A percentile compares a stretch with the other conserved stretches of the same genome.
Evolutionary conservation across 2,329 filamentous ascomycete genomes (phyloP).

Genomic region (Cercospora sp.): DNA sequence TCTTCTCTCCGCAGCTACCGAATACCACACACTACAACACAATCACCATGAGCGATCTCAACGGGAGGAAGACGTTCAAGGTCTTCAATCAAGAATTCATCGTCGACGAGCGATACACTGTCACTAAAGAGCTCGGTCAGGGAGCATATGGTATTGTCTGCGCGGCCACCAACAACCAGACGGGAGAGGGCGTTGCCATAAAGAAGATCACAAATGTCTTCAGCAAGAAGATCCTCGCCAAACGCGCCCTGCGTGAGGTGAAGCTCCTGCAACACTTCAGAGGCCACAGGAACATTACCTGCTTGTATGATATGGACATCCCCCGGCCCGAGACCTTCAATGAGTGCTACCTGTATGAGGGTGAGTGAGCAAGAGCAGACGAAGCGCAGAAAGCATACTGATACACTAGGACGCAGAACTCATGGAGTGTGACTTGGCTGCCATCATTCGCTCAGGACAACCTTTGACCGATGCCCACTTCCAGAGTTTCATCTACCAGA

Average conservation of each 20-base stretch:
- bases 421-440: conserved; percentile 98
- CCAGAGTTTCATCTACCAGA: conserved; percentile 99
- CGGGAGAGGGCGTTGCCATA: conserved; percentile 91
- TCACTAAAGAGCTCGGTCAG: conserved; percentile 97
- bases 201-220: conserved; percentile 99
- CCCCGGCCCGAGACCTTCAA: conserved; percentile 97
- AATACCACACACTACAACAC: not conserved
- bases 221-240: conserved; percentile 99
- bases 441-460: conserved; percentile 96
- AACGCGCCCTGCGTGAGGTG: conserved; percentile 95
- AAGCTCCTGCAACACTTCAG: conserved; percentile 98
- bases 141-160: conserved; percentile 99
- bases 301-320: conserved; percentile 99
- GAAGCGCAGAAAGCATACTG: not conserved
- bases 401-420: conserved; percentile 63
- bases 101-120: conserved; percentile 95
- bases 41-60: conserved; percentile 58
- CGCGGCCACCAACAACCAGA: conserved; percentile 88
- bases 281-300: conserved; percentile 72
- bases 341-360: conserved; percentile 98
- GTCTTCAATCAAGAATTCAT: conserved; percentile 99
- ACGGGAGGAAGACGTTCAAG: conserved; percentile 90
- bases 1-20: not conserved
- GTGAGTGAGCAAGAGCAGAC: conserved; percentile 51
- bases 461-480: conserved; percentile 98